These are phyloP conservation scores for Sicyos baderoa DNA, from an alignment of 306 rosid genomes.

Conservation along the genomic window DNA sequence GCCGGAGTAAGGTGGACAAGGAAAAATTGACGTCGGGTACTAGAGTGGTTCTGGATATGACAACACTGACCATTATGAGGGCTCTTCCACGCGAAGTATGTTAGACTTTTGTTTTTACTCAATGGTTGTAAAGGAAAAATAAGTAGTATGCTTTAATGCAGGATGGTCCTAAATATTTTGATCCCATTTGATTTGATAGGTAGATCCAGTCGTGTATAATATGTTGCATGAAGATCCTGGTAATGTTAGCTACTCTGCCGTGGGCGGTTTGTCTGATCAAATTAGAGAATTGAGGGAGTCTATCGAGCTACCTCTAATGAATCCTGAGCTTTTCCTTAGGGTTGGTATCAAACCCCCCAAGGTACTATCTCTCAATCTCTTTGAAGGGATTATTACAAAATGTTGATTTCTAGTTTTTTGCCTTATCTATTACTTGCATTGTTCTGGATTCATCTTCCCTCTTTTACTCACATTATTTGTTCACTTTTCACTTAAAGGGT, in stretches of 20 bases:
- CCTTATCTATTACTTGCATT: neutral
- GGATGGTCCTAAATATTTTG: conserved; percentile 5
- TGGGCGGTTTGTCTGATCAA: conserved; percentile 95
- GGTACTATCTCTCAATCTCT: conserved; percentile 32
- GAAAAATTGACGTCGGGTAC: conserved; percentile 87
- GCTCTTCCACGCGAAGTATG: conserved; percentile 97
- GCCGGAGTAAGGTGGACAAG: conserved; percentile 91
- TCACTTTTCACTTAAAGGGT: conserved; percentile 38
- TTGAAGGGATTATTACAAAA: neutral
- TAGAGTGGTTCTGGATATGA: conserved; percentile 93
- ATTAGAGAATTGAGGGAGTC: conserved; percentile 96
- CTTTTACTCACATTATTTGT: neutral
- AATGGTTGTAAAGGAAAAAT: conserved; percentile 5
- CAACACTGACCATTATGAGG: conserved; percentile 87
- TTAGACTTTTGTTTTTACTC: conserved; percentile 15
- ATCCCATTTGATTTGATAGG: conserved; percentile 39
- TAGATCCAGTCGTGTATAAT: conserved; percentile 89
- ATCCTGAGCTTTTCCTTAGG: conserved; percentile 90
- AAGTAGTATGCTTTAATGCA: conserved; percentile 4
- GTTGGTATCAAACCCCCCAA: conserved; percentile 99
- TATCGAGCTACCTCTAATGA: conserved; percentile 90
- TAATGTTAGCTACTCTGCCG: conserved; percentile 97
- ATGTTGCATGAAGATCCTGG: conserved; percentile 99
- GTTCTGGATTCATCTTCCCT: neutral
- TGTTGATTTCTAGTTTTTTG: neutral